A percentile compares a stretch with the other conserved stretches of the same genome.
These are phyloP conservation scores for Chenopodium album DNA, from an alignment of 148 eudicot species.

Conservation along the genomic window DNA sequence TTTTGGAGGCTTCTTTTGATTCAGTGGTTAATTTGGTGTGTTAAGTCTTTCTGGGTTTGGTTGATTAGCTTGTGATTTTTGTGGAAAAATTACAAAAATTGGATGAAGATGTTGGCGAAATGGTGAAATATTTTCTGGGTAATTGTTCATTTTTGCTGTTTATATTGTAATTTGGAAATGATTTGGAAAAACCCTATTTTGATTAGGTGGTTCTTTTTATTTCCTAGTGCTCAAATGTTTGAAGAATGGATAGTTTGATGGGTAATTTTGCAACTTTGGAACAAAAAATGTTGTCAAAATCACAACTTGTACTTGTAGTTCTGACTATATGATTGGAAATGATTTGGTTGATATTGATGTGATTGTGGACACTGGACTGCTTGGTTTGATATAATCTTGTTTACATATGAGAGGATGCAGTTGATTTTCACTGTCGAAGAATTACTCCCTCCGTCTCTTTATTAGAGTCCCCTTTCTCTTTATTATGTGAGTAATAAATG, in stretches of 20 bases:
- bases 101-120: neutral
- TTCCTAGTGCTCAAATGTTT: neutral
- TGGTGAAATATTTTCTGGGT: neutral
- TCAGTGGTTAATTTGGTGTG: neutral
- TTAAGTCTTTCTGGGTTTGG: neutral
- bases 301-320: neutral
- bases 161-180: neutral
- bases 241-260: neutral
- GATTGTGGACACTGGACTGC: neutral
- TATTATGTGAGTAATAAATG: no score
- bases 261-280: neutral
- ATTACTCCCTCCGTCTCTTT: neutral
- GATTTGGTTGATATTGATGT: conserved; percentile 8
- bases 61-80: neutral
- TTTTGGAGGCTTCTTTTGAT: conserved; percentile 10
- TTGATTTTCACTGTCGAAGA: neutral
- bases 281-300: neutral
- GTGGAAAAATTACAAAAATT: neutral
- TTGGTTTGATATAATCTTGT: neutral
- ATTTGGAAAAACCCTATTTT: neutral
- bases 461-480: no score
- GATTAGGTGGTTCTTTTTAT: neutral
- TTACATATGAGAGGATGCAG: neutral
- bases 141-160: neutral
- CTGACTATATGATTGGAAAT: neutral